Evolutionary conservation across 73 alveolate genomes (phyloP).

Genomic region (Paramecium octaurelia): DNA sequence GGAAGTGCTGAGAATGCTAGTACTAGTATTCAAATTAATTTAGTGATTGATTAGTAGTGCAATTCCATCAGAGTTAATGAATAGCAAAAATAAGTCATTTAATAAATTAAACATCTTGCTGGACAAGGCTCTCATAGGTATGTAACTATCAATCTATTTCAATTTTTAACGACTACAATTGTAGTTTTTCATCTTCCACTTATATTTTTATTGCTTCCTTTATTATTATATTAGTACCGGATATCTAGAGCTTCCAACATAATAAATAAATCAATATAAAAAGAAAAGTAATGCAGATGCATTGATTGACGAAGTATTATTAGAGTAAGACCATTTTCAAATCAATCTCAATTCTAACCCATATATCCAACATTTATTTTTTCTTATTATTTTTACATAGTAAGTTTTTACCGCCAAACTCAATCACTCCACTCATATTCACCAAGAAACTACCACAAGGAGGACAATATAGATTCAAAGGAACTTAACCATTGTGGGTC

Average conservation of each 20-base stretch:
- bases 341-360: neutral
- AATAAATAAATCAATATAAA: neutral
- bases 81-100: neutral
- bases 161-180: neutral
- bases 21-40: neutral
- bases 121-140: conserved; percentile 29
- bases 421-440: conserved; percentile 48
- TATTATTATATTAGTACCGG: conserved; percentile 19
- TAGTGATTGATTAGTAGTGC: neutral
- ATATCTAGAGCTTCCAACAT: conserved; percentile 33
- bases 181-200: neutral
- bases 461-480: conserved; percentile 16
- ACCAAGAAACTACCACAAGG: conserved; percentile 24
- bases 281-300: neutral
- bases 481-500: neutral
- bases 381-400: neutral
- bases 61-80: neutral
- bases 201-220: neutral
- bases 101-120: conserved; percentile 12
- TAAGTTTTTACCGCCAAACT: conserved; percentile 59
- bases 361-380: neutral
- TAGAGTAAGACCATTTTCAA: conserved; percentile 22
- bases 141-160: neutral
- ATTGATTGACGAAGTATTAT: conserved; percentile 24
- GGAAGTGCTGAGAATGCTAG: neutral